Evolutionary conservation across 164 flowering plant genomes (phyloP).

Genomic region (Vitis riparia): DNA sequence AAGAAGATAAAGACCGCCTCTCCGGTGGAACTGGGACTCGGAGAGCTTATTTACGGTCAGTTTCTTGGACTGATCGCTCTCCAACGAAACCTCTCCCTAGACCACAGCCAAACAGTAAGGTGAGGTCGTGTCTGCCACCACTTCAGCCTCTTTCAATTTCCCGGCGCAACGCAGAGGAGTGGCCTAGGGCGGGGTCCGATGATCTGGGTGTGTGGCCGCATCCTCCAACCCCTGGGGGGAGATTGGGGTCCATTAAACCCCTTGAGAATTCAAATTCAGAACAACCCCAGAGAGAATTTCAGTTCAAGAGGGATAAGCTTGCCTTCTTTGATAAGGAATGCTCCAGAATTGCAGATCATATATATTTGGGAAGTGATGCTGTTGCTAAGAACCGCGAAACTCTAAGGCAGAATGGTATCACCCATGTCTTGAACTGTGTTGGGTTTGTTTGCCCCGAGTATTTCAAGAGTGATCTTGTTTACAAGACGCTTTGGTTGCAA

Average conservation of each 20-base stretch:
- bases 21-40: constrained; percentile 25
- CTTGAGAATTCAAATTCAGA: constrained; percentile 16
- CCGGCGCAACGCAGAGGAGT: constrained; percentile 50
- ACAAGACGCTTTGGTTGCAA: constrained; percentile 85
- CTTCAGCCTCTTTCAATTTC: constrained; percentile 68
- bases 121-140: constrained; percentile 56
- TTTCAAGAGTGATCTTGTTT: constrained; percentile 77
- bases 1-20: constrained; percentile 30
- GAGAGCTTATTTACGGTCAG: constrained; percentile 58
- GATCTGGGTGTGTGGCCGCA: constrained; percentile 77
- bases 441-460: constrained; percentile 92
- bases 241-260: constrained; percentile 13
- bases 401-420: constrained; percentile 62
- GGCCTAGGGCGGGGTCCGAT: constrained; percentile 80
- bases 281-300: constrained; percentile 42
- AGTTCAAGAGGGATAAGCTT: constrained; percentile 62
- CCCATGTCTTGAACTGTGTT: constrained; percentile 87
- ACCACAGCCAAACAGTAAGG: constrained; percentile 37
- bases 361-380: constrained; percentile 77
- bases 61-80: constrained; percentile 71
- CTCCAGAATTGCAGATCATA: constrained; percentile 69
- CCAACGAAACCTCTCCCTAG: constrained; percentile 42
- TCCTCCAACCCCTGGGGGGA: constrained; percentile 52
- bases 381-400: constrained; percentile 72
- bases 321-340: constrained; percentile 89